Base-by-base conservation (phyloP, 306 rosid genomes). In the Calophaca sinica region DNA sequence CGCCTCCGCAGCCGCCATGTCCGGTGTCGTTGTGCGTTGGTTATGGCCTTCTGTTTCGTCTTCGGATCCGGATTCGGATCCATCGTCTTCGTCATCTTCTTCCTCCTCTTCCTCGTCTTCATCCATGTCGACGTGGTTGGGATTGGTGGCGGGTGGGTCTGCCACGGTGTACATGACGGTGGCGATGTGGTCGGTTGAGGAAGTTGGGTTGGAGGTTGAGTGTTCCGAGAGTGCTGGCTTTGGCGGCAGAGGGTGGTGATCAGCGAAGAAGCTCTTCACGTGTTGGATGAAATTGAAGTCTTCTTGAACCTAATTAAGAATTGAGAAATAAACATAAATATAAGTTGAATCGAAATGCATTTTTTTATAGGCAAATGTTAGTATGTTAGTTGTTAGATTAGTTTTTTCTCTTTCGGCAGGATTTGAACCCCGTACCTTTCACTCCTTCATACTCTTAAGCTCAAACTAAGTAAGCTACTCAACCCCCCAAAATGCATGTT, bases 151-250 rank as follows among this genome's bases (percentile, higher is more conserved):
- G 7, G 84, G 81, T 1, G 82, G 84, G 39, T 81, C 85, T 1
- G 82, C 75, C 3, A 74, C 11, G 9, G 73, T 49, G 79, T 86
- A 81, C 44, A 78, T 46, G 68, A 84, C 39, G 33, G 76, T 33
- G 77, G 87, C 39, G 85, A 87, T 72, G 65, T 78, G 87, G 57
- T 87, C 87, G 13, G 91, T 82, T 1, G 91, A 89, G 66, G 92
- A 42, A 48, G 87, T 76, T 5, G 97, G 97, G 31, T 92, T 92
- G 66, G 97, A 94, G 45, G 99, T 92, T 44, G 99, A 94, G 54
- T 90, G 93, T 75, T 84, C 97, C 0, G 99, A 94, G 11, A 92
- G 83, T 15, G 96, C 97, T 2, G 97, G 96, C 70, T 94, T 94
- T 4, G 89, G 88, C 10, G 88, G 92, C 0, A 51, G 86, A 49